Evolutionary conservation across 179 eudicot species (phyloP).

Genomic region (Beta macrorhiza): DNA sequence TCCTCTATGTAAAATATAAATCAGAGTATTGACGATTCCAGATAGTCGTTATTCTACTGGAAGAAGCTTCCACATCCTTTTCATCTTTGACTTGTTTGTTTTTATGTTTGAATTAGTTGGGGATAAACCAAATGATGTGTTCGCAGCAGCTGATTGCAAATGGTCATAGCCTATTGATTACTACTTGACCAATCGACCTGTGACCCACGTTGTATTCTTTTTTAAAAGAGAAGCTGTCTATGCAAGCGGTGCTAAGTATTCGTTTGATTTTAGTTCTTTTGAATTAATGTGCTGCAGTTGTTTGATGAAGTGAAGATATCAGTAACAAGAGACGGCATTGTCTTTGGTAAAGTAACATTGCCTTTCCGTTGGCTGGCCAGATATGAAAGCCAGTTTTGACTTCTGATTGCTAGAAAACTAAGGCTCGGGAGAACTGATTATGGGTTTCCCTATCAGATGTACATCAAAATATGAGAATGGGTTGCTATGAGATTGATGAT

Average conservation of each 20-base stretch:
- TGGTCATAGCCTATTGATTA: neutral
- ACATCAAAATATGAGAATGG: neutral
- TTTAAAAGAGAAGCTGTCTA: neutral
- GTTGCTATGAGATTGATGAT: too few relatives aligned
- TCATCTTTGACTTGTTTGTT: neutral
- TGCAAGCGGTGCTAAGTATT: neutral
- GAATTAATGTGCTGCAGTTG: neutral
- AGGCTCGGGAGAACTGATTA: neutral
- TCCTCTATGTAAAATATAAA: too few relatives aligned
- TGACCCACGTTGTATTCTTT: neutral
- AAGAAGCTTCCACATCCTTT: neutral
- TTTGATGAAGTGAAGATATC: neutral
- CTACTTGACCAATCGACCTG: neutral
- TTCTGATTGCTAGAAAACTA: neutral
- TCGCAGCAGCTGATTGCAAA: neutral
- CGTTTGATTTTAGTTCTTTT: neutral
- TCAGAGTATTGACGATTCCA: too few relatives aligned
- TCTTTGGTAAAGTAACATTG: neutral
- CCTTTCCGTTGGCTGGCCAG: neutral
- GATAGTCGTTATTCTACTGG: neutral
- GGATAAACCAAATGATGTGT: neutral
- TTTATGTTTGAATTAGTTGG: neutral
- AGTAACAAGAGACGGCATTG: neutral
- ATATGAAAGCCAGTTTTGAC: neutral
- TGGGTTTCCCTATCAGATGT: neutral